These are phyloP conservation scores for Cryptococcus sp. DNA, from an alignment of 1,284 basidiomycete genomes.

Conservation along the genomic window DNA sequence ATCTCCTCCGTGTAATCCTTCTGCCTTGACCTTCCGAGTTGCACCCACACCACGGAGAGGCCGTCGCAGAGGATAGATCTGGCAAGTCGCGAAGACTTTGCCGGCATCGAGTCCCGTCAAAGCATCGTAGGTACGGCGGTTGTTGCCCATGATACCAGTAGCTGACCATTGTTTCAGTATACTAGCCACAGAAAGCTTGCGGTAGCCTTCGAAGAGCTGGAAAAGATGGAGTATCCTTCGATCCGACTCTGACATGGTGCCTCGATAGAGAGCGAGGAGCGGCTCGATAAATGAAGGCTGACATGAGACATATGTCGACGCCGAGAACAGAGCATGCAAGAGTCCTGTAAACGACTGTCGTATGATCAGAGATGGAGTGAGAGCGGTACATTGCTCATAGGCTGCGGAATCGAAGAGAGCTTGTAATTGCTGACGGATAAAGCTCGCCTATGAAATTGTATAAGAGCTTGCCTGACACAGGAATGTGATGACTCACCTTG, in stretches of 20 bases:
- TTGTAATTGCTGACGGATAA: slow-evolving; percentile 45
- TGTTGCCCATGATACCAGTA: slow-evolving; percentile 52
- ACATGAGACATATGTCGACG: slow-evolving; percentile 75
- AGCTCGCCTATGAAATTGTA: slow-evolving; percentile 30
- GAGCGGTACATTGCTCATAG: slow-evolving; percentile 54
- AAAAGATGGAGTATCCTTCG: slow-evolving; percentile 70
- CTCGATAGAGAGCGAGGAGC: slow-evolving; percentile 70
- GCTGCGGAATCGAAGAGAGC: slow-evolving; percentile 52
- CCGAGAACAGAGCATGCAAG: slow-evolving; percentile 67
- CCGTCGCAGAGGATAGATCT: slow-evolving; percentile 63
- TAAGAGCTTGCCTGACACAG: background rate
- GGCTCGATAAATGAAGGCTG: slow-evolving; percentile 78
- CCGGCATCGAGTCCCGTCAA: slow-evolving; percentile 70
- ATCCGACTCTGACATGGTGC: slow-evolving; percentile 67
- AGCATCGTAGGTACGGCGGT: slow-evolving; percentile 61
- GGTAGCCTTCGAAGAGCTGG: slow-evolving; percentile 71
- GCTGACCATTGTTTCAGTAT: slow-evolving; percentile 66
- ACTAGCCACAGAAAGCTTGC: slow-evolving; percentile 65
- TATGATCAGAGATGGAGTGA: slow-evolving; percentile 66
- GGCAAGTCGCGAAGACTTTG: slow-evolving; percentile 69
- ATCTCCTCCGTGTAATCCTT: slow-evolving; percentile 37
- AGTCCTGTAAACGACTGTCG: slow-evolving; percentile 59
- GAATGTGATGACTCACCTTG: slow-evolving; percentile 55
- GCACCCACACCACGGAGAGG: slow-evolving; percentile 13
- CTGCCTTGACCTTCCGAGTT: background rate